Base-by-base conservation (phyloP, 2,329 filamentous ascomycete species). In the Colletotrichum trifolii region DNA sequence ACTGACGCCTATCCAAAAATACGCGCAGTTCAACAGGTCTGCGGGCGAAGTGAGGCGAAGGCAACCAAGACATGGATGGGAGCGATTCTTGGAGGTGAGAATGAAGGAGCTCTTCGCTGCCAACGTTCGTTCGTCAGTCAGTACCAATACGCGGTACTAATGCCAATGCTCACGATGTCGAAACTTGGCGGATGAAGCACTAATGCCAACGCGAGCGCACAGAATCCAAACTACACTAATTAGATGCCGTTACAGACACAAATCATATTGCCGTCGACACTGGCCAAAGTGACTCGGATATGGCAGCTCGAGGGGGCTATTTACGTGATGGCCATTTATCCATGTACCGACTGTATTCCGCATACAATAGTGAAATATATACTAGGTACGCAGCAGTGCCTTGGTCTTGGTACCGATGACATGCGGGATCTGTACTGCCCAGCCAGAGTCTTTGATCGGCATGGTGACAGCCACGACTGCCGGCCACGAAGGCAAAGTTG, bases 1-100 rank as follows among this genome's bases (percentile, higher is more conserved):
- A 49, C 56, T 12, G 33, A 60, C 43, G 56, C 56, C 62, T 52
- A 45, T 52, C 49, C 57, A 38, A 50, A 48, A 60, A 60, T 56
- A 56, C 52, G 40, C 58, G 46, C 47, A 54, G 34, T 25, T 25
- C 25, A 25, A 25, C 25, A 25, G 25, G 25, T 25, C 4, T 25
- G 25, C 25, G 25, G 25, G 25, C 25, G 25, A 25, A 25, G 9
- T 17, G 25, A 53, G 56, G 49, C 39, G 34, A 53, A 11, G 17
- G 55, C 15, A 54, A 53, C 43, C 25, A 34, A 48, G 17, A 60
- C 49, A 53, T 43, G 50, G 35, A 55, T 61, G 39, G 47, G 15
- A 25, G 25, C 25, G 25, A 25, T 25, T 45, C 39, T 46, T 60
- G 48, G 48, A 47, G 15, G 34, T 12, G 15, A 39, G 15, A 15